Percentiles rank a stretch among this genome's conserved stretches.
Evolutionary conservation across 2,329 filamentous ascomycete species (phyloP).

Genomic region (Atkinsonella hypoxylon): DNA sequence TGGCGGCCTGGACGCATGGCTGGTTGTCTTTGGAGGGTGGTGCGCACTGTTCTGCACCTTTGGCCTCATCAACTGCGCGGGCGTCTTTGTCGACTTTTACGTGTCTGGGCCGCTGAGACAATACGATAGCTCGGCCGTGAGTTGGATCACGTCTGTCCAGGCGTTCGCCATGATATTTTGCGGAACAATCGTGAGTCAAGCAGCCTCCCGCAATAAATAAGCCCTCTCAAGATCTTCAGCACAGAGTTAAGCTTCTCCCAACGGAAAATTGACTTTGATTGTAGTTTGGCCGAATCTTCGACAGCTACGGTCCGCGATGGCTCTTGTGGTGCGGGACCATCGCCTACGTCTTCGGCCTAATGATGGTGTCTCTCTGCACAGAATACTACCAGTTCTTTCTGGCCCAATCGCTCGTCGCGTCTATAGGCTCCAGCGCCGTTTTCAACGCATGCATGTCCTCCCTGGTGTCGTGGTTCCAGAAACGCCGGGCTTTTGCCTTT

Average conservation of each 20-base stretch:
- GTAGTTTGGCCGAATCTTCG: slow-evolving; percentile 47
- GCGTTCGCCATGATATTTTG: slow-evolving; percentile 36
- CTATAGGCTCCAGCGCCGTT: slow-evolving; percentile 30
- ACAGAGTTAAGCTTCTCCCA: too few species aligned
- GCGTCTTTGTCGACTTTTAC: slow-evolving; percentile 50
- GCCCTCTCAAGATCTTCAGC: background rate
- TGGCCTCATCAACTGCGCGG: slow-evolving; percentile 32
- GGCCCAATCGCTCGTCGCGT: slow-evolving; percentile 27
- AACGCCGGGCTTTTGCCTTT: slow-evolving; percentile 37
- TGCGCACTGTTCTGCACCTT: slow-evolving; percentile 32
- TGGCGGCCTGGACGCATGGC: slow-evolving; percentile 45
- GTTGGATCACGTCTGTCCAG: slow-evolving; percentile 49
- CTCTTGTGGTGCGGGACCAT: slow-evolving; percentile 42
- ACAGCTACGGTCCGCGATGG: slow-evolving; percentile 50
- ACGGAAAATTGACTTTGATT: slow-evolving; percentile 22
- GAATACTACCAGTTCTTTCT: slow-evolving; percentile 31
- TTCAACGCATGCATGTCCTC: slow-evolving; percentile 31
- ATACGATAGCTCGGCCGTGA: slow-evolving; percentile 38
- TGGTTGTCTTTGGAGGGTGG: slow-evolving; percentile 38
- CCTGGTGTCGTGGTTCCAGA: slow-evolving; percentile 39
- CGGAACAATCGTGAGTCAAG: slow-evolving; percentile 30
- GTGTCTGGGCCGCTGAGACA: slow-evolving; percentile 31
- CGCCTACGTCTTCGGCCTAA: slow-evolving; percentile 48
- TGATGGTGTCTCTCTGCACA: slow-evolving; percentile 45
- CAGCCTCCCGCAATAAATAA: background rate